Evolutionary conservation across 345 rosid species (phyloP).

Genomic region (Murraya paniculata): DNA sequence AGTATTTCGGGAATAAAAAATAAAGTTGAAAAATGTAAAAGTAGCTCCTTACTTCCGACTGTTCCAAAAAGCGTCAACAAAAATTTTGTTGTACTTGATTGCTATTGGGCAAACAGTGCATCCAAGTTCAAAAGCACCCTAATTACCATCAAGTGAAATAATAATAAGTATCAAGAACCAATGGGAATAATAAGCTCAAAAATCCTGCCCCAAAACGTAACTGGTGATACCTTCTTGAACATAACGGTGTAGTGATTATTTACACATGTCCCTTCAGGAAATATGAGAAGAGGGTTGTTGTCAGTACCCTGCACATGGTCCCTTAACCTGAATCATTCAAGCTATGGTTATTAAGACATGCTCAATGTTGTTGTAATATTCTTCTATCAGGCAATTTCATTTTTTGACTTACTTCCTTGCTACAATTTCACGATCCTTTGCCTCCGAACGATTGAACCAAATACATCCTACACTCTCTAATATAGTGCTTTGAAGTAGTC

Average conservation of each 20-base stretch:
- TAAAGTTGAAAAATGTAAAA: background rate
- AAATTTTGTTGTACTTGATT: conserved; percentile 94
- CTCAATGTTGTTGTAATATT: background rate
- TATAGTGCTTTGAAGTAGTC: conserved; percentile 91
- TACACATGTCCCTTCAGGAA: conserved; percentile 98
- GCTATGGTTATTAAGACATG: conserved; percentile 20
- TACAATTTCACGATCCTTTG: conserved; percentile 96
- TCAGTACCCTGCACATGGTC: conserved; percentile 86
- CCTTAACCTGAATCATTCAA: conserved; percentile 63
- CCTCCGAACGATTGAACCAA: conserved; percentile 96
- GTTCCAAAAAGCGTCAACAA: conserved; percentile 99
- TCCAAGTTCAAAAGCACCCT: conserved; percentile 98
- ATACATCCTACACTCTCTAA: conserved; percentile 96
- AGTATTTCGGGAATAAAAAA: background rate
- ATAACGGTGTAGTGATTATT: conserved; percentile 94
- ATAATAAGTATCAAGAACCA: background rate
- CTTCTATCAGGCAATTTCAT: background rate
- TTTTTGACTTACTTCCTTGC: conserved; percentile 69
- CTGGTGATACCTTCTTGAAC: conserved; percentile 83
- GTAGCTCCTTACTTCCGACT: conserved; percentile 77
- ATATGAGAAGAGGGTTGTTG: conserved; percentile 95
- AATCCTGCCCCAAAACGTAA: conserved; percentile 7
- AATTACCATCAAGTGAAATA: conserved; percentile 26
- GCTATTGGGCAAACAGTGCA: conserved; percentile 96
- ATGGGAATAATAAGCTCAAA: background rate